These are phyloP conservation scores for Leishmania tarentolae DNA, from an alignment of 208 protist species.

Conservation along the genomic window DNA sequence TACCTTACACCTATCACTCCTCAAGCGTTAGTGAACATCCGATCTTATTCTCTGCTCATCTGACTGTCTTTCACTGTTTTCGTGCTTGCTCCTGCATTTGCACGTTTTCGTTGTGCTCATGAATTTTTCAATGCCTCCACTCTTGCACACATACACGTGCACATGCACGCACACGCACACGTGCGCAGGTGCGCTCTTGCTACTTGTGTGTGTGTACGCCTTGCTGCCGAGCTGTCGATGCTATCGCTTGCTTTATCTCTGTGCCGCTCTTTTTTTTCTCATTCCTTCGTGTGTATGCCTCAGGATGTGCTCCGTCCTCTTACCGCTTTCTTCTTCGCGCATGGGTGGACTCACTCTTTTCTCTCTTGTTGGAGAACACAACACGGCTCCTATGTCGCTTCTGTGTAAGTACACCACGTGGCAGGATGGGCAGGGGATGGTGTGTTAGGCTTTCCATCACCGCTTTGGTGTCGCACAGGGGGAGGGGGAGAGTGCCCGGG, in stretches of 20 bases:
- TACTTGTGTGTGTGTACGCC: background rate
- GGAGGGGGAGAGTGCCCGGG: background rate
- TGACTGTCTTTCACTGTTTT: slow-evolving; percentile 18
- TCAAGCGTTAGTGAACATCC: background rate
- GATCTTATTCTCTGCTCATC: background rate
- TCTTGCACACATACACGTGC: background rate
- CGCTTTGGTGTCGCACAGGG: background rate
- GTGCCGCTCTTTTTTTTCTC: background rate
- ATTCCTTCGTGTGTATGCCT: background rate
- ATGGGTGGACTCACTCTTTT: background rate
- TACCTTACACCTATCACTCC: background rate
- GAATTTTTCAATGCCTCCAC: background rate
- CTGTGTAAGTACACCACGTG: background rate
- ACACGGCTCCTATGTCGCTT: background rate
- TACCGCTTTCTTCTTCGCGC: background rate
- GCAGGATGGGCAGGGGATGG: background rate
- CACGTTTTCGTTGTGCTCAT: background rate
- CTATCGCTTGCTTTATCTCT: background rate
- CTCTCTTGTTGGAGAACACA: background rate
- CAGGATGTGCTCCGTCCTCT: background rate
- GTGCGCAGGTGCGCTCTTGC: background rate
- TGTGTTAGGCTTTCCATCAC: background rate
- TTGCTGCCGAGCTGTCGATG: background rate
- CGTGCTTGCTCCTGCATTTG: background rate
- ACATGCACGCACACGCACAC: background rate